Percentiles rank a stretch among this genome's conserved stretches.
These are phyloP conservation scores for Melanogaster broomeanus DNA, from an alignment of 768 basidiomycete genomes.

Conservation along the genomic window DNA sequence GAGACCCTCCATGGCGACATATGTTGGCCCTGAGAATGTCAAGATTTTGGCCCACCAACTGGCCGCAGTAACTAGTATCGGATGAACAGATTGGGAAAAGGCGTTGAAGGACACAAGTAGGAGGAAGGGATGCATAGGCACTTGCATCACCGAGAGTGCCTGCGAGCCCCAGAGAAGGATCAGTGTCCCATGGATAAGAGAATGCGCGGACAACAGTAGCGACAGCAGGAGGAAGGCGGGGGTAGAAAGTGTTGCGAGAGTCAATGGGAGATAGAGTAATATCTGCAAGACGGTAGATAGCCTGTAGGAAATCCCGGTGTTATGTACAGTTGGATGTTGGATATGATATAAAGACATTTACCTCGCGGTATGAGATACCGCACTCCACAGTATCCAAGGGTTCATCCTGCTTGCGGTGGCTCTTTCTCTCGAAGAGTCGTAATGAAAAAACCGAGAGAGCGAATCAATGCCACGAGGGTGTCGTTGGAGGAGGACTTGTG, in stretches of 20 bases:
- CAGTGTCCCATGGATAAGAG: constrained; percentile 82
- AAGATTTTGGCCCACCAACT: constrained; percentile 75
- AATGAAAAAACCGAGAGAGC: neutral
- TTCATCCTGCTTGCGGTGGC: constrained; percentile 34
- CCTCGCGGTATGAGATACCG: constrained; percentile 66
- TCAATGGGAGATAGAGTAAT: constrained; percentile 80
- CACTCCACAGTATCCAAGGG: constrained; percentile 68
- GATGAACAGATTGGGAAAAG: constrained; percentile 65
- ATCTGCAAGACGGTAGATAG: constrained; percentile 80
- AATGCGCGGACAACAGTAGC: constrained; percentile 71
- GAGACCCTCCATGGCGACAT: constrained; percentile 81
- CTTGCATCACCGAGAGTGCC: constrained; percentile 74
- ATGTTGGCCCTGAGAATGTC: constrained; percentile 71
- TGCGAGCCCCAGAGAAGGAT: constrained; percentile 70
- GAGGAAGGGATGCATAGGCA: constrained; percentile 85
- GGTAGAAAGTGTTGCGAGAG: constrained; percentile 78
- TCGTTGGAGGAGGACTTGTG: neutral
- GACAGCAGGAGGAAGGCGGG: constrained; percentile 82
- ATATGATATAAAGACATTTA: constrained; percentile 20
- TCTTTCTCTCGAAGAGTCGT: neutral
- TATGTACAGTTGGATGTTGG: constrained; percentile 2
- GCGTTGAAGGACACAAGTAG: constrained; percentile 86
- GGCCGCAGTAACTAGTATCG: constrained; percentile 56
- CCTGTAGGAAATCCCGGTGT: constrained; percentile 38
- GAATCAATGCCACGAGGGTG: neutral